Conservation (phyloP, 192 early-diverging fungal genomes). For the Diversispora eburnea region DNA sequence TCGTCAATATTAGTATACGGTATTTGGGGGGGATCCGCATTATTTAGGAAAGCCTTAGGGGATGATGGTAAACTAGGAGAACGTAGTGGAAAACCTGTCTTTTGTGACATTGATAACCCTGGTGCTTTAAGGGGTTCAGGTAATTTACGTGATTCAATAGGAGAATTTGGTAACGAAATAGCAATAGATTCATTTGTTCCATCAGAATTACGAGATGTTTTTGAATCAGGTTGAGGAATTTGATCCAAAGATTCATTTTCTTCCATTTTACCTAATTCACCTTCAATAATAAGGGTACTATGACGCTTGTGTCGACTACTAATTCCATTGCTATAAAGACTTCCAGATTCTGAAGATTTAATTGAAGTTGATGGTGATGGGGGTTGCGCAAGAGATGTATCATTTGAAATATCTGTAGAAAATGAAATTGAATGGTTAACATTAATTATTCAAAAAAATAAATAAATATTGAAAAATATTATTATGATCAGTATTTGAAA, state of each 20-base stretch:
- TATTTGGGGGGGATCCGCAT: background rate
- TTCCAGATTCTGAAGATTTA: conserved; percentile 13
- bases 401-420: background rate
- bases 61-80: conserved; percentile 5
- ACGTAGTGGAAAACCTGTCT: background rate
- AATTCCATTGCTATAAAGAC: background rate
- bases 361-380: conserved; percentile 18
- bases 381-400: background rate
- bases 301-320: background rate
- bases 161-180: background rate
- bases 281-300: background rate
- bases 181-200: background rate
- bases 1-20: background rate
- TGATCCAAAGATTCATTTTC: background rate
- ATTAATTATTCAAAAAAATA: too few relatives aligned
- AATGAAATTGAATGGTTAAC: background rate
- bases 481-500: too few relatives aligned
- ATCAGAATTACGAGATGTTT: too few relatives aligned
- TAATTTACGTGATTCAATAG: background rate
- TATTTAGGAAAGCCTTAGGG: background rate
- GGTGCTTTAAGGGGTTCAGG: background rate
- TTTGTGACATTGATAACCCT: background rate
- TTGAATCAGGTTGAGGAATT: background rate
- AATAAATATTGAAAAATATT: too few relatives aligned
- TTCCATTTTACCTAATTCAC: conserved; percentile 1